Evolutionary conservation across 1,139 yeast genomes (phyloP).

Genomic region (Candida sanyaensis): DNA sequence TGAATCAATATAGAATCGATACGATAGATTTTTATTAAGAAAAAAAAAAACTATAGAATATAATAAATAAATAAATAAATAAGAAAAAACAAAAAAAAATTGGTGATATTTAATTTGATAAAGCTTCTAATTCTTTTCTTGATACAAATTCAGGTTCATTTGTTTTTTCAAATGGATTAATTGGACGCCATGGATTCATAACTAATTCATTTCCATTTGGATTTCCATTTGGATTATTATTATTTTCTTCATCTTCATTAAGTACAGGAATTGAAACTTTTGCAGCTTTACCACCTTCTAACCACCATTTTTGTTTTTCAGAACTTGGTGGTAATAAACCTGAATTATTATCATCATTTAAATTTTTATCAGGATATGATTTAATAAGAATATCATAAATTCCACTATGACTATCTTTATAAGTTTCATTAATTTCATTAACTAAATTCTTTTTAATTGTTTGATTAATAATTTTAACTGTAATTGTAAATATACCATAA

Average conservation of each 20-base stretch:
- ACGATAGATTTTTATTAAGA: too few relatives aligned
- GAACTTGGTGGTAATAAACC: slow-evolving; percentile 87
- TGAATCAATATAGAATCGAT: too few relatives aligned
- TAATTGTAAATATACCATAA: slow-evolving; percentile 70
- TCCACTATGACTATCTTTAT: slow-evolving; percentile 46
- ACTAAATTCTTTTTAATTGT: slow-evolving; percentile 57
- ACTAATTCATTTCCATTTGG: slow-evolving; percentile 25
- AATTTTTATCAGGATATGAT: slow-evolving; percentile 25
- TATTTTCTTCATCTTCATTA: slow-evolving; percentile 21
- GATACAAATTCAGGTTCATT: slow-evolving; percentile 37
- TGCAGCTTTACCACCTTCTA: slow-evolving; percentile 73
- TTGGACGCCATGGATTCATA: slow-evolving; percentile 67
- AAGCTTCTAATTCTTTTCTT: slow-evolving; percentile 11
- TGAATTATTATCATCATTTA: slow-evolving; percentile 21
- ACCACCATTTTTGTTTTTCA: slow-evolving; percentile 88
- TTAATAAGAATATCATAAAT: slow-evolving; percentile 36
- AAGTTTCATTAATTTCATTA: slow-evolving; percentile 58
- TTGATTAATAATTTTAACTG: slow-evolving; percentile 72
- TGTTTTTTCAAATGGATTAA: slow-evolving; percentile 65
- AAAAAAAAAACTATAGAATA: neutral
- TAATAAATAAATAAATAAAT: neutral
- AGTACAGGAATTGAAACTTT: slow-evolving; percentile 56
- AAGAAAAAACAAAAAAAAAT: too few relatives aligned
- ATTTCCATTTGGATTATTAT: too few relatives aligned
- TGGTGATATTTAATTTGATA: slow-evolving; percentile 5